Conservation (phyloP, 2,329 filamentous ascomycete species). For the Dothiorella sarmentorum region DNA sequence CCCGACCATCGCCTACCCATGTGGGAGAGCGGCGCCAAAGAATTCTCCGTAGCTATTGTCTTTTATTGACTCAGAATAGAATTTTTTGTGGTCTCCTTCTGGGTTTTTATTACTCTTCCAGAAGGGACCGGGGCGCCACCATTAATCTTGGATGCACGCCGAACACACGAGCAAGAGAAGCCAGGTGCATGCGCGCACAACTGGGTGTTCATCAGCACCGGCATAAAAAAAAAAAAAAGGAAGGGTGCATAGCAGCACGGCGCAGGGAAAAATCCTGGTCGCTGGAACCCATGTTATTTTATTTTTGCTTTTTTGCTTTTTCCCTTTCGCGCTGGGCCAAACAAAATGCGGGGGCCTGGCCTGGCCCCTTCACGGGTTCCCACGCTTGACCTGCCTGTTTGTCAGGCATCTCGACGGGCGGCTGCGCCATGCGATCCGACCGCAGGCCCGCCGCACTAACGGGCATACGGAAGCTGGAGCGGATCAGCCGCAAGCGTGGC, state of each 20-base stretch:
- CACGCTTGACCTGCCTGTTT: constrained; percentile 8
- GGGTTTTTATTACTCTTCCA: constrained; percentile 9
- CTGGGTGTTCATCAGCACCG: background rate
- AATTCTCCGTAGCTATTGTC: constrained; percentile 9
- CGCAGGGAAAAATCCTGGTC: too few species aligned
- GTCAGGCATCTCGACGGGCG: background rate
- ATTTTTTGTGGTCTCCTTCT: background rate
- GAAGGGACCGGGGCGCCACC: constrained; percentile 12
- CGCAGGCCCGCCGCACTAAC: constrained; percentile 10
- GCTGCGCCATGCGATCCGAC: constrained; percentile 12
- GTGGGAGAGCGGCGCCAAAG: background rate
- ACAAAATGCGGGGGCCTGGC: background rate
- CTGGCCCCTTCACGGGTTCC: background rate
- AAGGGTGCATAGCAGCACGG: background rate
- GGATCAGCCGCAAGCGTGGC: constrained; percentile 15
- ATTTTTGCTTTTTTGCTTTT: background rate
- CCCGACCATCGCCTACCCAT: background rate
- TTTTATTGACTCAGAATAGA: constrained; percentile 9
- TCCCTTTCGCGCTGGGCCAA: background rate
- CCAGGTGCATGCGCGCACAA: too few species aligned
- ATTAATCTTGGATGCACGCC: constrained; percentile 12
- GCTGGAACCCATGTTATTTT: background rate
- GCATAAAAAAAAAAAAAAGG: background rate
- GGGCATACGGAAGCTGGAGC: constrained; percentile 15
- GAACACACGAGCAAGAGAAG: constrained; percentile 9